These are phyloP conservation scores for Uromyces viciae-fabae DNA, from an alignment of 1,284 basidiomycete genomes.

Conservation along the genomic window DNA sequence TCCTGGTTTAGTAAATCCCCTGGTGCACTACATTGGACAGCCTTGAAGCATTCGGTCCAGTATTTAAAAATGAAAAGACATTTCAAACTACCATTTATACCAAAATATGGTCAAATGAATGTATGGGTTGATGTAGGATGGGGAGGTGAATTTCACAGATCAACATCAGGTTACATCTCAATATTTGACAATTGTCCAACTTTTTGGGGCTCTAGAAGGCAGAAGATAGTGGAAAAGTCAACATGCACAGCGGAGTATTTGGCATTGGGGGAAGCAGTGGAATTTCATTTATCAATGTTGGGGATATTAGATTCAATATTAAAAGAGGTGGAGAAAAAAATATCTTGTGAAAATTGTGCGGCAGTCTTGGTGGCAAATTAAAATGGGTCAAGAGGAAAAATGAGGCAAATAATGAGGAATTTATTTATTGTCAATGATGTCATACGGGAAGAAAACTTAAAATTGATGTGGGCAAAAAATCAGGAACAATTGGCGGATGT, in stretches of 20 bases:
- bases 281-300: background rate
- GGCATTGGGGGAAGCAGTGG: background rate
- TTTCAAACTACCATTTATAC: no score
- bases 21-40: no score
- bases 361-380: background rate
- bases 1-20: no score
- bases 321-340: background rate
- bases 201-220: background rate
- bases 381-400: background rate
- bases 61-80: no score
- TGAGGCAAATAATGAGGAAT: background rate
- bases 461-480: background rate
- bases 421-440: background rate
- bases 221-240: background rate
- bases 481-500: background rate
- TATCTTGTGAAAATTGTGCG: background rate
- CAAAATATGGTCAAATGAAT: no score
- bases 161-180: background rate
- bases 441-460: background rate
- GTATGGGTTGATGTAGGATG: background rate
- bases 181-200: background rate
- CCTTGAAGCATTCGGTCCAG: no score
- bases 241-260: background rate
- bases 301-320: background rate
- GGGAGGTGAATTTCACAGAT: background rate